A percentile compares a stretch with the other conserved stretches of the same genome.
Evolutionary conservation across 305 asterid genomes (phyloP).

Genomic region (Caryopteris hybrid): DNA sequence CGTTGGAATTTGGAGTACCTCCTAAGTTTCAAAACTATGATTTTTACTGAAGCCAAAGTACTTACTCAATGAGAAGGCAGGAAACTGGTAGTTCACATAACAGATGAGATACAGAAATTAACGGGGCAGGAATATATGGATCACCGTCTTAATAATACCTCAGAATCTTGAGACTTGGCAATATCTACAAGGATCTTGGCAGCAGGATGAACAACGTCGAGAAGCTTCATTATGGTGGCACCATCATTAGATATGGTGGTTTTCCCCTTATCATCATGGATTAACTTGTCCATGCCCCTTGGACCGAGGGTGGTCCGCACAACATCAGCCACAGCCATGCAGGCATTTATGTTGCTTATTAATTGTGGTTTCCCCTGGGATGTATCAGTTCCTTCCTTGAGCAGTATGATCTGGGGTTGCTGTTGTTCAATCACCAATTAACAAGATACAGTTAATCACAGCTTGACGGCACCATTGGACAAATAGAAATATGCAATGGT

Average conservation of each 20-base stretch:
- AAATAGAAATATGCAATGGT: background rate
- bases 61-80: background rate
- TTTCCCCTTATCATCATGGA: constrained; percentile 96
- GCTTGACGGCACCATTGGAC: background rate
- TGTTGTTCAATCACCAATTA: constrained; percentile 27
- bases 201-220: constrained; percentile 95
- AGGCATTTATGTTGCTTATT: constrained; percentile 91
- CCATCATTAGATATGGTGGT: constrained; percentile 98
- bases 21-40: background rate
- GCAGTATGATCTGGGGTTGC: constrained; percentile 94
- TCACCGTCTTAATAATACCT: constrained; percentile 41
- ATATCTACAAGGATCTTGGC: constrained; percentile 97
- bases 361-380: constrained; percentile 97
- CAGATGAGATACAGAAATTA: background rate
- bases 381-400: constrained; percentile 97
- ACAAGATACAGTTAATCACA: background rate
- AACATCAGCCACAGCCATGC: constrained; percentile 86
- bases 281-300: constrained; percentile 98
- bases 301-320: constrained; percentile 95
- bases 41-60: background rate
- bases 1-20: too few species aligned
- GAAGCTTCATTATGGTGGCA: constrained; percentile 99
- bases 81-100: background rate
- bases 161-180: constrained; percentile 98
- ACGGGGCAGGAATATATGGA: background rate